phyloP scores from a whole-genome alignment of 1,284 basidiomycete genomes.

The Cystobasidiaceae sp. region DNA sequence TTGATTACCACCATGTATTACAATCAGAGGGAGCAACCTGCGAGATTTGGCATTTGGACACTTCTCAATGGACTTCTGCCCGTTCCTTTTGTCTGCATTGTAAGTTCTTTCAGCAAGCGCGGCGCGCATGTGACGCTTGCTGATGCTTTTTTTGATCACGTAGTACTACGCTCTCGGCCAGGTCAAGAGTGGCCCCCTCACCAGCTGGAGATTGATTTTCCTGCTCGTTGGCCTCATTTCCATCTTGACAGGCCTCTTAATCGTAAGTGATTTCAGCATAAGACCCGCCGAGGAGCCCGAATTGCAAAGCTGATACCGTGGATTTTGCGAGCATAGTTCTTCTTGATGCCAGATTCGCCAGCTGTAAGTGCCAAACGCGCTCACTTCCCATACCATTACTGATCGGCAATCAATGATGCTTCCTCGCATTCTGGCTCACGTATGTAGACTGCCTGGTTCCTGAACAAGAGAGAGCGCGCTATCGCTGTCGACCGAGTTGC shows the following conservation, averaged over 20 bases:
- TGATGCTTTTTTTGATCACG: neutral
- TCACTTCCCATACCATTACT: neutral
- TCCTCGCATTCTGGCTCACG: neutral
- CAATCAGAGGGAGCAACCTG: neutral
- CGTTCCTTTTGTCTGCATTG: neutral
- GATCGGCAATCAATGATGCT: no score
- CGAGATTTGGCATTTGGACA: neutral
- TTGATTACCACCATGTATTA: slow-evolving; percentile 8
- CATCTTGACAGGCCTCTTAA: neutral
- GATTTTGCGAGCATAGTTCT: neutral
- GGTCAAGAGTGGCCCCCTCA: neutral
- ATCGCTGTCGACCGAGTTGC: neutral
- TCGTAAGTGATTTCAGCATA: slow-evolving; percentile 1
- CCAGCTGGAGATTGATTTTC: neutral
- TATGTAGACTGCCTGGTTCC: neutral
- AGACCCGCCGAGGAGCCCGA: no score
- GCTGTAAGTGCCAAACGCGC: neutral
- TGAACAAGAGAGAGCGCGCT: neutral
- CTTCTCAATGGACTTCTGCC: neutral
- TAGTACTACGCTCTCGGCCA: neutral
- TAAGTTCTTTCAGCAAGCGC: neutral
- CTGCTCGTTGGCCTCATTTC: neutral
- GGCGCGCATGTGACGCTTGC: neutral
- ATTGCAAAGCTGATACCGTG: no score
- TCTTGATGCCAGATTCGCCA: neutral